A percentile compares a stretch with the other conserved stretches of the same genome.
Evolutionary conservation across 805 yeast species (phyloP).

Genomic region (Hanseniaspora occidentalis): DNA sequence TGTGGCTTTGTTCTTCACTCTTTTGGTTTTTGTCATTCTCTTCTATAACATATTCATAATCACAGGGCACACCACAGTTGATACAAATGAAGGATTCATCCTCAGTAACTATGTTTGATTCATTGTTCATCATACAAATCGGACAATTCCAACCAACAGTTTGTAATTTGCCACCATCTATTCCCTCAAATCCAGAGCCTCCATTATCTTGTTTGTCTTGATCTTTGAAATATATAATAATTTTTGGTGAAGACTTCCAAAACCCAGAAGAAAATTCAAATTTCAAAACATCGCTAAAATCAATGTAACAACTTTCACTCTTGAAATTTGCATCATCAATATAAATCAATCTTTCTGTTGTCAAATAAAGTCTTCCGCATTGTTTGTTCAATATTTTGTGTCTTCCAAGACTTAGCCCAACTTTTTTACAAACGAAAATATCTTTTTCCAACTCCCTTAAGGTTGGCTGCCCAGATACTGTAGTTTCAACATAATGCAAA

Average conservation of each 20-base stretch:
- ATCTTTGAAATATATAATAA: conserved; percentile 32
- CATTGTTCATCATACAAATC: conserved; percentile 45
- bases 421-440: conserved; percentile 36
- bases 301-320: conserved; percentile 34
- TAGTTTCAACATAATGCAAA: conserved; percentile 22
- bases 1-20: no score
- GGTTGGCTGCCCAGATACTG: conserved; percentile 28
- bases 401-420: conserved; percentile 75
- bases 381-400: conserved; percentile 51
- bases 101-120: conserved; percentile 16
- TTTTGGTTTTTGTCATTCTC: neutral
- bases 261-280: conserved; percentile 41
- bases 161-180: conserved; percentile 3
- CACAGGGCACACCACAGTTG: conserved; percentile 50
- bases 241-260: conserved; percentile 66
- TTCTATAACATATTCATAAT: conserved; percentile 21
- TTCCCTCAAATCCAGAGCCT: neutral
- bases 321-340: conserved; percentile 39
- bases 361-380: conserved; percentile 66
- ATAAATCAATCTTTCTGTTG: conserved; percentile 61
- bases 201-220: neutral
- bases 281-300: conserved; percentile 29
- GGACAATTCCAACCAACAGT: conserved; percentile 62
- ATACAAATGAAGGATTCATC: conserved; percentile 34
- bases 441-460: conserved; percentile 37